These are phyloP conservation scores for Adiantum capillusveneris DNA, from an alignment of 75 land plant genomes.

Conservation along the genomic window DNA sequence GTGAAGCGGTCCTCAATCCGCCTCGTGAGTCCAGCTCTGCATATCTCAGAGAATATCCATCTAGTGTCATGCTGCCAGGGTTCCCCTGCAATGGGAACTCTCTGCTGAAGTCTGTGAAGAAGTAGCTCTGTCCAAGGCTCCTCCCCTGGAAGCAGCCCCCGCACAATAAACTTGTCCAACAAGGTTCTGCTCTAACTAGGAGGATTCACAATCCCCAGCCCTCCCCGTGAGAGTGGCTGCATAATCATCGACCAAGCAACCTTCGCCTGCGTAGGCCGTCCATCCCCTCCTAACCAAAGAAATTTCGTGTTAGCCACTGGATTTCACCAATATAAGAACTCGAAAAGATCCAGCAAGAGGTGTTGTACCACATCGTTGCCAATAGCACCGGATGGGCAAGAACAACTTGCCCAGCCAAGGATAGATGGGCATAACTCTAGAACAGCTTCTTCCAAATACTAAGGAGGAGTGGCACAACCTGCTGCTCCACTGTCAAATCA, in stretches of 20 bases:
- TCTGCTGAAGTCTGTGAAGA: neutral
- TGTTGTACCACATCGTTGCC: neutral
- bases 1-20: neutral
- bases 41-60: neutral
- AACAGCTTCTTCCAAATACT: neutral
- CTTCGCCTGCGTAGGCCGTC: neutral
- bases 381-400: neutral
- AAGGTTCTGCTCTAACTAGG: neutral
- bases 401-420: neutral
- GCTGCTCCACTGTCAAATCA: neutral
- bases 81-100: neutral
- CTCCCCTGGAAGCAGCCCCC: neutral
- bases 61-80: neutral
- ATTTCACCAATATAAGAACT: neutral
- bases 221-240: neutral
- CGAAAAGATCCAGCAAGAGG: no score
- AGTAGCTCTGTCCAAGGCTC: neutral
- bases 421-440: neutral
- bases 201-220: neutral
- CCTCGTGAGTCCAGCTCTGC: neutral
- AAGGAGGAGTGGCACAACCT: neutral
- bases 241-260: neutral
- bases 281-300: neutral
- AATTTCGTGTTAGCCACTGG: neutral
- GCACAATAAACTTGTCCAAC: no score